Conservation (phyloP, 78 protist genomes). For the Pelomyxa schiedti region DNA sequence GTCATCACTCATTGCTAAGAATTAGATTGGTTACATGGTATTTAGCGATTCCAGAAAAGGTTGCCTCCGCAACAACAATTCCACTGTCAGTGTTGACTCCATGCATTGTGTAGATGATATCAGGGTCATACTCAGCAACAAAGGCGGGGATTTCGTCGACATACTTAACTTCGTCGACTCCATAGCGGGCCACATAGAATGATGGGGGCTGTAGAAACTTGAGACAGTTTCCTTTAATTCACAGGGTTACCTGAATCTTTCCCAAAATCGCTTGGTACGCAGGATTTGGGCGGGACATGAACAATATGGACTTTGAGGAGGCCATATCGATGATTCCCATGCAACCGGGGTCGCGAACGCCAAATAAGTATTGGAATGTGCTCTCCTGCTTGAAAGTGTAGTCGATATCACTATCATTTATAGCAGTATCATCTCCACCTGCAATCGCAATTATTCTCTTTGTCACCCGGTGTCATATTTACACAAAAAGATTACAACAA, state of each 20-base stretch:
- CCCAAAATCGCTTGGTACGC: slow-evolving; percentile 51
- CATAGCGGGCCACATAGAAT: slow-evolving; percentile 20
- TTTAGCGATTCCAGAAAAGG: too few species aligned
- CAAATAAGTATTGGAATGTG: slow-evolving; percentile 52
- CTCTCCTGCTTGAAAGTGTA: slow-evolving; percentile 55
- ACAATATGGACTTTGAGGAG: neutral
- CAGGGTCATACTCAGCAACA: neutral
- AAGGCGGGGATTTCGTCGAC: slow-evolving; percentile 19
- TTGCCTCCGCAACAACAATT: too few species aligned
- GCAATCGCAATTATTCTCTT: too few species aligned
- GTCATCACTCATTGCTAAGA: too few species aligned
- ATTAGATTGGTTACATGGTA: too few species aligned
- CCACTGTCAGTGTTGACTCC: slow-evolving; percentile 33
- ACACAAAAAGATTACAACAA: too few species aligned
- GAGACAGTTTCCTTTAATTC: too few species aligned
- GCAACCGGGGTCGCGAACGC: slow-evolving; percentile 45
- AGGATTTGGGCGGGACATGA: slow-evolving; percentile 30
- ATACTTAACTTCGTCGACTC: slow-evolving; percentile 31
- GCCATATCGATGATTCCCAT: slow-evolving; percentile 30
- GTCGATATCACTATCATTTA: slow-evolving; percentile 38
- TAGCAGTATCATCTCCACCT: slow-evolving; percentile 16
- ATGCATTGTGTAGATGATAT: slow-evolving; percentile 22
- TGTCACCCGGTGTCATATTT: too few species aligned
- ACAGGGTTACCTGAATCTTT: slow-evolving; percentile 14
- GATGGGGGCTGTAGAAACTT: too few species aligned